These are phyloP conservation scores for Carex littledalei DNA, from an alignment of 176 grass and related monocot genomes.

Conservation along the genomic window DNA sequence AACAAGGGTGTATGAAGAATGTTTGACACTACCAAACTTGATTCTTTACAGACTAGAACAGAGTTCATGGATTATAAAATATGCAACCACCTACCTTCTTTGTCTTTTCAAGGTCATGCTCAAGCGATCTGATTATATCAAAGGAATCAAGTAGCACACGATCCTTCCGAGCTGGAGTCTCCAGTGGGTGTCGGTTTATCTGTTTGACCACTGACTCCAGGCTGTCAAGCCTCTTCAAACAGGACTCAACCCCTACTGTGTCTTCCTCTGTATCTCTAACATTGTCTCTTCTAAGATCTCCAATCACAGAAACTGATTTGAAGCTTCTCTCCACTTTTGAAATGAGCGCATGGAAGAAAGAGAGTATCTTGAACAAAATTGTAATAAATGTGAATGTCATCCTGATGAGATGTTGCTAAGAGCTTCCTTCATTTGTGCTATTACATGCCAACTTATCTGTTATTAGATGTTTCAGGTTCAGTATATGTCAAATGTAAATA, in stretches of 20 bases:
- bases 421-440: slow-evolving; percentile 27
- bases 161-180: slow-evolving; percentile 72
- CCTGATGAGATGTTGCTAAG: slow-evolving; percentile 56
- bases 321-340: slow-evolving; percentile 32
- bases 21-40: slow-evolving; percentile 15
- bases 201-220: slow-evolving; percentile 70
- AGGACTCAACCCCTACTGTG: slow-evolving; percentile 49
- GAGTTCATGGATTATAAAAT: not conserved
- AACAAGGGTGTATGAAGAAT: not conserved
- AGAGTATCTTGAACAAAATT: slow-evolving; percentile 65
- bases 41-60: not conserved
- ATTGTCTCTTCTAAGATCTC: slow-evolving; percentile 22
- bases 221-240: slow-evolving; percentile 67
- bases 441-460: slow-evolving; percentile 39
- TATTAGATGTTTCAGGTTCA: slow-evolving; percentile 31
- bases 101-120: slow-evolving; percentile 94
- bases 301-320: slow-evolving; percentile 27
- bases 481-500: not conserved
- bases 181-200: slow-evolving; percentile 68
- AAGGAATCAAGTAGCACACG: slow-evolving; percentile 78
- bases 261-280: slow-evolving; percentile 32
- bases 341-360: slow-evolving; percentile 45
- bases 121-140: slow-evolving; percentile 88
- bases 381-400: slow-evolving; percentile 42
- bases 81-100: slow-evolving; percentile 54